These are phyloP conservation scores for Durusdinium trenchii DNA, from an alignment of 73 alveolate species.

Conservation along the genomic window DNA sequence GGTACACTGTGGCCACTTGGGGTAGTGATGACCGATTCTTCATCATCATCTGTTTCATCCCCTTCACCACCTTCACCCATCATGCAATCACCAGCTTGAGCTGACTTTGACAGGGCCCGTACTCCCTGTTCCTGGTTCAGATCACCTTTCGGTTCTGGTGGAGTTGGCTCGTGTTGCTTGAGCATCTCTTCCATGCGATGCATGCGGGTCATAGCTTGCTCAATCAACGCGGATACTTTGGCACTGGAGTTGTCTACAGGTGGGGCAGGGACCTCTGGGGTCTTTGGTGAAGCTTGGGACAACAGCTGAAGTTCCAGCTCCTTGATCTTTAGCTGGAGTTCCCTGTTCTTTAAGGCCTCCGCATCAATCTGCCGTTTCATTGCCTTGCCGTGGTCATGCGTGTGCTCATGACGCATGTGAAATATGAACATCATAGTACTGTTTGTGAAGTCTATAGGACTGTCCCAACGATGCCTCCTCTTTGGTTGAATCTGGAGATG, in stretches of 20 bases:
- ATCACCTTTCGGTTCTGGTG: background rate
- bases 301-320: background rate
- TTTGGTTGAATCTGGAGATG: background rate
- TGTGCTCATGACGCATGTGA: background rate
- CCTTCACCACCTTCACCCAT: background rate
- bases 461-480: background rate
- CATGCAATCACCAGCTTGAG: background rate
- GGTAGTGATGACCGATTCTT: background rate
- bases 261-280: background rate
- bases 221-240: background rate
- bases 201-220: background rate
- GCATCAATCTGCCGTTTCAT: background rate
- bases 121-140: background rate
- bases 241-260: background rate
- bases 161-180: background rate
- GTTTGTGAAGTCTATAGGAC: background rate
- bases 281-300: background rate
- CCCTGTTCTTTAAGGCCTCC: background rate
- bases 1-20: background rate
- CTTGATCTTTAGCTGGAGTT: background rate
- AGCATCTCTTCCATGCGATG: background rate
- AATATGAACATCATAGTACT: background rate
- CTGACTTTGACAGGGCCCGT: background rate
- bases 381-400: background rate
- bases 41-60: background rate